Base-by-base conservation (phyloP, 371 early-diverging fungal species). In the Paraphysoderma sedebokerense region DNA sequence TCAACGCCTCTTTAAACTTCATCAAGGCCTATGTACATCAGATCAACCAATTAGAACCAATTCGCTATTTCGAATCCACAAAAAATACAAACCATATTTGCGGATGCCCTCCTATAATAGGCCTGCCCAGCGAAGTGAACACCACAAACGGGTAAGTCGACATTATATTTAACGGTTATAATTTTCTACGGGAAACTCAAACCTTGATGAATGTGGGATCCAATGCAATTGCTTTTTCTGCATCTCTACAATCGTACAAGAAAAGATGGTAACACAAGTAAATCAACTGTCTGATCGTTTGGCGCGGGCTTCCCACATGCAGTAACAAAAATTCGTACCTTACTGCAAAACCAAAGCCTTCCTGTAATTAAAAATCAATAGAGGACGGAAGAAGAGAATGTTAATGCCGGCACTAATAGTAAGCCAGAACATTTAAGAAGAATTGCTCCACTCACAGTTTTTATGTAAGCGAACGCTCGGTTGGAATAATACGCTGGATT, bases 401-500 rank as follows among this genome's bases (percentile, higher is more conserved):
- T n/a, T n/a, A n/a, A n/a, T n/a, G n/a, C n/a, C n/a, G n/a, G n/a
- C n/a, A n/a, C n/a, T n/a, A n/a, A n/a, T n/a, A n/a, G n/a, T n/a
- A n/a, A n/a, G n/a, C n/a, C n/a, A n/a, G n/a, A n/a, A n/a, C n/a
- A n/a, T n/a, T n/a, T n/a, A n/a, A n/a, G n/a, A n/a, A n/a, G n/a
- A n/a, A n/a, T n/a, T n/a, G n/a, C n/a, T n/a, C n/a, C n/a, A n/a
- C n/a, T n/a, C n/a, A n/a, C n/a, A n/a, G n/a, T 60, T 44, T 79
- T 75, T 19, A 88, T 71, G 61, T 91, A 78, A 35, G 88, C 87
- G 52, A 92, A 81, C 3, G 92, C 87, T 26, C 98, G 75, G 61
- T 97, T 97, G 27, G 89, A 73, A 53, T 85, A 92, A 61, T 81
- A 90, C 19, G 82, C 80, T 5, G 90, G 77, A 0, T 83, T 82